Evolutionary conservation across 441 rosid species (phyloP).

Genomic region (Biscutella laevigata): DNA sequence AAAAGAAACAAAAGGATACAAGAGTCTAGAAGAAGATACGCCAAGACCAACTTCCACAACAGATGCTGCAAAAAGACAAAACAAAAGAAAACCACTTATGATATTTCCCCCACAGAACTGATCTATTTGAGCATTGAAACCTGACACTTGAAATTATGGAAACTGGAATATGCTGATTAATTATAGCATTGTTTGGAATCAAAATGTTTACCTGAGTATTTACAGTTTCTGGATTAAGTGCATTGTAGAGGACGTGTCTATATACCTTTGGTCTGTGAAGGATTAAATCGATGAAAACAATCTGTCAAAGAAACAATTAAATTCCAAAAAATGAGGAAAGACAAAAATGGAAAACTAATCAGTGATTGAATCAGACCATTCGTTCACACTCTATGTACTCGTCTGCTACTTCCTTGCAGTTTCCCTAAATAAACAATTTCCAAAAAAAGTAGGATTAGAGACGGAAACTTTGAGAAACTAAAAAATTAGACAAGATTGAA

Average conservation of each 20-base stretch:
- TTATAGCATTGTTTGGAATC: background rate
- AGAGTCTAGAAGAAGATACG: constrained; percentile 59
- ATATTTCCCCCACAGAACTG: too few species aligned
- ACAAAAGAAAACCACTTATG: background rate
- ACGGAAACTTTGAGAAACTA: constrained; percentile 9
- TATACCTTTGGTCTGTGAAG: constrained; percentile 70
- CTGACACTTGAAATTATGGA: too few species aligned
- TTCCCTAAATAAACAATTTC: constrained; percentile 33
- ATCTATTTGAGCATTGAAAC: too few species aligned
- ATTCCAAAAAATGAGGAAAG: background rate
- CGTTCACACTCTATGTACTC: constrained; percentile 76
- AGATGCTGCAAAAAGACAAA: constrained; percentile 45
- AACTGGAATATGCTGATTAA: too few species aligned
- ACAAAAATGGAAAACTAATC: constrained; percentile 18
- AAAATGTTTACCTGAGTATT: constrained; percentile 42
- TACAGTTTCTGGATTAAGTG: constrained; percentile 37
- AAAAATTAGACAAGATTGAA: background rate
- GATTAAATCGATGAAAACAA: constrained; percentile 71
- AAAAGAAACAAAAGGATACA: constrained; percentile 48
- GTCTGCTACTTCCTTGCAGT: constrained; percentile 64
- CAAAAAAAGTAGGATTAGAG: background rate
- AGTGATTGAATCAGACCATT: constrained; percentile 39
- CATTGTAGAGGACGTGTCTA: constrained; percentile 67
- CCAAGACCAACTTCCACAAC: constrained; percentile 52
- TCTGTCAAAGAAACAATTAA: constrained; percentile 30